These are phyloP conservation scores for Metschnikowia amazonensis DNA, from an alignment of 805 yeast genomes.

Conservation along the genomic window DNA sequence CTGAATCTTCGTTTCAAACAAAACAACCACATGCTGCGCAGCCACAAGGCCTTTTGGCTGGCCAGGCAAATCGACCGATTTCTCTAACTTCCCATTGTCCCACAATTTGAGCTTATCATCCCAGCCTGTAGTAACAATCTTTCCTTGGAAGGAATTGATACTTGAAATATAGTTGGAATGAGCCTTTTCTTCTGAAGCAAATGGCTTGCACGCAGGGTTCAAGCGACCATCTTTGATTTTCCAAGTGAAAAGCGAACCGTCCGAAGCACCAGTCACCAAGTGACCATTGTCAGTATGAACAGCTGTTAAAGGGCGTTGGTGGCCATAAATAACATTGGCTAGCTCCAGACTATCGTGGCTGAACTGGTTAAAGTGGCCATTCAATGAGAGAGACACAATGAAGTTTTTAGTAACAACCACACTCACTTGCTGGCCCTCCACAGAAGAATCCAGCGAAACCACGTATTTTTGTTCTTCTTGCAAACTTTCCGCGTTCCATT, in stretches of 20 bases:
- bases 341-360: conserved; percentile 28
- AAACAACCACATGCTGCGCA: conserved; percentile 23
- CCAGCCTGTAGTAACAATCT: conserved; percentile 70
- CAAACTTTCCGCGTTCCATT: conserved; percentile 49
- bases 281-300: conserved; percentile 28
- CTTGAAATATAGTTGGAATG: conserved; percentile 71
- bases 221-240: conserved; percentile 20
- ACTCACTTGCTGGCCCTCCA: conserved; percentile 76
- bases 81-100: conserved; percentile 19
- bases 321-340: conserved; percentile 58
- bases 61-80: conserved; percentile 17
- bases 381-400: conserved; percentile 62
- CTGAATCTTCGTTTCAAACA: conserved; percentile 30
- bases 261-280: conserved; percentile 70
- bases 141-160: conserved; percentile 28
- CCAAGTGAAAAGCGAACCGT: conserved; percentile 74
- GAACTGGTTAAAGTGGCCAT: conserved; percentile 70
- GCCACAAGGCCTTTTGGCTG: conserved; percentile 38
- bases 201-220: conserved; percentile 30
- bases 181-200: conserved; percentile 28
- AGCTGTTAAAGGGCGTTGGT: conserved; percentile 77
- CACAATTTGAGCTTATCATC: conserved; percentile 66
- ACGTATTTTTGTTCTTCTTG: conserved; percentile 48
- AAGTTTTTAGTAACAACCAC: conserved; percentile 60
- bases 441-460: conserved; percentile 22